Evolutionary conservation across 768 basidiomycete species (phyloP), one percentile per base, ranked within the genome.

Genomic region (Tephrocybe sp.): DNA sequence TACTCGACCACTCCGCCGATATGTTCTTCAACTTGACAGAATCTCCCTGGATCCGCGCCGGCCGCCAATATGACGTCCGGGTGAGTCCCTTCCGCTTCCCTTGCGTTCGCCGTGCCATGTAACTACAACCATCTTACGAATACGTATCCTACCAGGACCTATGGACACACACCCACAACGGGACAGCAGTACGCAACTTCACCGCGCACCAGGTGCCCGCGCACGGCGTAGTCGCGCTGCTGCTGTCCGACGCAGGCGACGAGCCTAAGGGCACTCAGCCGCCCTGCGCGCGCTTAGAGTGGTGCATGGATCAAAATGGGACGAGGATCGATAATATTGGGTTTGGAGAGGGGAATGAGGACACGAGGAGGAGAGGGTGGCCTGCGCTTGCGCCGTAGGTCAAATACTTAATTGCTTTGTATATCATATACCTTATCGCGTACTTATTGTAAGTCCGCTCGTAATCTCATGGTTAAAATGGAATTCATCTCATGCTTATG

Each of bases 131-230:
- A 15, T 44, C 19, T 13, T 25, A 24, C 15, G 30, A 12, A 18
- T 38, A 38, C 37, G 19, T 16, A 7, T 11, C 3, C 19, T n/a
- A n/a, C 5, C n/a, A 88, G 86, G 87, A 89, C 58, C 71, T 88
- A 3, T 89, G 87, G 87, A 65, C 80, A 1, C 87, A 88, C 61
- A 86, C 84, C 11, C 69, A 84, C 56, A 87, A 86, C 57, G 85
- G 84, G 3, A 87, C 83, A 0, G 81, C 78, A 1, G 71, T 82
- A 16, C 75, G 86, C 13, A 83, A 80, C 65, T 73, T 86, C 56
- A 80, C 78, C 2, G 75, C 69, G 4, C 42, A 67, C 13, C 67
- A 64, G 16, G 83, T 88, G 7, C 85, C 86, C 5, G 57, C 83
- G 4, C 87, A 88, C 49, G 87, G 86, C 2, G 85, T 87, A 15